Conservation (phyloP, 2,329 filamentous ascomycete species). For the Lachnellula subtilissima region DNA sequence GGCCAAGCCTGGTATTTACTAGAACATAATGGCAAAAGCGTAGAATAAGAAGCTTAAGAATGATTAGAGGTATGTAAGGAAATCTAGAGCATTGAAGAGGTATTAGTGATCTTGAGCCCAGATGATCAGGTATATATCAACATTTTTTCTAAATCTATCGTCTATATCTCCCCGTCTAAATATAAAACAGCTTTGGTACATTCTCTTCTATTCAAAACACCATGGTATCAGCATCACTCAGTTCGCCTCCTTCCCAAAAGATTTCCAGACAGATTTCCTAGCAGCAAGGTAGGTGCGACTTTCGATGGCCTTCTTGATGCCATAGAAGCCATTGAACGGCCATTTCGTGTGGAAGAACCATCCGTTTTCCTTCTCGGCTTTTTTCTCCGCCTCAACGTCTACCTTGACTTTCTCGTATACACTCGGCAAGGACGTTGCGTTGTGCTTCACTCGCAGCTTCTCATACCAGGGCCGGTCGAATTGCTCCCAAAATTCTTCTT, state of each 20-base stretch:
- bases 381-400: constrained; percentile 42
- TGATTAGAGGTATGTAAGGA: no score
- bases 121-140: no score
- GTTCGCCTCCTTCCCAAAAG: not conserved
- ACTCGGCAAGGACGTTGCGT: constrained; percentile 55
- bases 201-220: no score
- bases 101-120: no score
- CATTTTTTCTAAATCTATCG: no score
- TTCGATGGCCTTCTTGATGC: constrained; percentile 54
- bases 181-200: no score
- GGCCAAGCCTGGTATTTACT: no score
- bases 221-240: no score
- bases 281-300: constrained; percentile 37
- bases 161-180: no score
- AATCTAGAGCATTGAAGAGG: no score
- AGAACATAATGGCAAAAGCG: no score
- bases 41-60: no score
- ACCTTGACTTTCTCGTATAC: constrained; percentile 69
- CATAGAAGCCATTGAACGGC: constrained; percentile 56
- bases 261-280: constrained; percentile 23
- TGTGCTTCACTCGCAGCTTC: constrained; percentile 55
- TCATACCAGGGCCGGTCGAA: constrained; percentile 61
- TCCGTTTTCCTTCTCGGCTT: constrained; percentile 32
- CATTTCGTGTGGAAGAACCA: constrained; percentile 40
- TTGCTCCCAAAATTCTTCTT: constrained; percentile 63